Evolutionary conservation across 2,329 filamentous ascomycete species (phyloP).

Genomic region (Coniella vitis): DNA sequence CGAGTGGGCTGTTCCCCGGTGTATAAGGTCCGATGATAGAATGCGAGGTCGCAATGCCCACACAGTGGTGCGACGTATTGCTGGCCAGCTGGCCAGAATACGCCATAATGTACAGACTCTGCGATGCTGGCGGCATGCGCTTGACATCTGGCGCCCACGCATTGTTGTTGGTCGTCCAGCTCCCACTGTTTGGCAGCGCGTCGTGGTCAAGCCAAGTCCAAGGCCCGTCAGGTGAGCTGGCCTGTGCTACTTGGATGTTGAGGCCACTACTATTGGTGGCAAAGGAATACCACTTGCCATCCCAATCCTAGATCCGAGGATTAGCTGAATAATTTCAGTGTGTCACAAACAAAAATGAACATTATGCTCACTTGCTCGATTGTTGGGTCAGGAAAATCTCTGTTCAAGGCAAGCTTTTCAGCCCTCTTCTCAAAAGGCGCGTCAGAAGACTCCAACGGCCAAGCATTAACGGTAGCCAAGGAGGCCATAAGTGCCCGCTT

Average conservation of each 20-base stretch:
- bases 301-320: constrained; percentile 26
- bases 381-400: constrained; percentile 49
- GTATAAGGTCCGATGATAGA: constrained; percentile 45
- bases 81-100: constrained; percentile 43
- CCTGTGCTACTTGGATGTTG: constrained; percentile 48
- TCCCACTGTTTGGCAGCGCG: constrained; percentile 41
- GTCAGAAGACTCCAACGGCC: not conserved
- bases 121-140: constrained; percentile 35
- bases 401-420: constrained; percentile 8
- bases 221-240: constrained; percentile 39
- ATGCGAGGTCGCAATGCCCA: constrained; percentile 47
- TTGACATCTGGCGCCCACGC: constrained; percentile 59
- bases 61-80: constrained; percentile 42
- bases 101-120: constrained; percentile 47
- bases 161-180: constrained; percentile 47
- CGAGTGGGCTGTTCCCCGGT: constrained; percentile 39
- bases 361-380: constrained; percentile 34
- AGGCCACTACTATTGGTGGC: constrained; percentile 40
- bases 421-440: constrained; percentile 5
- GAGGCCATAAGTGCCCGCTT: constrained; percentile 9
- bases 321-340: not conserved
- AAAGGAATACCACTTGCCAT: constrained; percentile 49
- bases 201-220: constrained; percentile 43
- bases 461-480: constrained; percentile 2
- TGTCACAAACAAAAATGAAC: too few relatives aligned